phyloP scores from a whole-genome alignment of 768 basidiomycete species.

The Hortiboletus campestris region DNA sequence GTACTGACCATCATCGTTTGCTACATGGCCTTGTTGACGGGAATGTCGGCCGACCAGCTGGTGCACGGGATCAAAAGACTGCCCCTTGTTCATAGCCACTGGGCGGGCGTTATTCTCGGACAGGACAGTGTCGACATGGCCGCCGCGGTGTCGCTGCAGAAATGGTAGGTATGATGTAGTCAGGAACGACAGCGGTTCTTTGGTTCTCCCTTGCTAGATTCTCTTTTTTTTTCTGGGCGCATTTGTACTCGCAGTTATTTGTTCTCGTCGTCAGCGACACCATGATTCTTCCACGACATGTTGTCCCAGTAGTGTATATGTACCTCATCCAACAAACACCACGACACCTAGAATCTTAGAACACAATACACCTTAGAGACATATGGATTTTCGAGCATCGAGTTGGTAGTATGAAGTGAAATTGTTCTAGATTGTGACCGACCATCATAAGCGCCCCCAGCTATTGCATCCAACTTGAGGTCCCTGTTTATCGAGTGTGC shows the following conservation, averaged over 20 bases:
- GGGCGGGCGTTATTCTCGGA: neutral
- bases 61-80: neutral
- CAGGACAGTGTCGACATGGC: neutral
- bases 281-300: no score
- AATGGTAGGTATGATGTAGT: neutral
- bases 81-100: neutral
- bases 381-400: neutral
- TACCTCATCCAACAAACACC: neutral
- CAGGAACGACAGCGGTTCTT: neutral
- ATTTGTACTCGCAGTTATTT: neutral
- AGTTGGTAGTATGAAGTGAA: no score
- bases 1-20: conserved; percentile 26
- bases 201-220: no score
- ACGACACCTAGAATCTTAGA: neutral
- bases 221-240: no score
- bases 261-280: no score
- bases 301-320: neutral
- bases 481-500: no score
- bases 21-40: conserved; percentile 26
- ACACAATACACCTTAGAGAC: neutral
- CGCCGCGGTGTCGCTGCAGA: no score
- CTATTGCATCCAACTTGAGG: fast-evolving
- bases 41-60: neutral
- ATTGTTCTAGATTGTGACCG: no score
- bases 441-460: no score